Evolutionary conservation across 352 stramenopile species (phyloP), one percentile per base, ranked within the genome.

Genomic region (Phytopythium mirpurense): DNA sequence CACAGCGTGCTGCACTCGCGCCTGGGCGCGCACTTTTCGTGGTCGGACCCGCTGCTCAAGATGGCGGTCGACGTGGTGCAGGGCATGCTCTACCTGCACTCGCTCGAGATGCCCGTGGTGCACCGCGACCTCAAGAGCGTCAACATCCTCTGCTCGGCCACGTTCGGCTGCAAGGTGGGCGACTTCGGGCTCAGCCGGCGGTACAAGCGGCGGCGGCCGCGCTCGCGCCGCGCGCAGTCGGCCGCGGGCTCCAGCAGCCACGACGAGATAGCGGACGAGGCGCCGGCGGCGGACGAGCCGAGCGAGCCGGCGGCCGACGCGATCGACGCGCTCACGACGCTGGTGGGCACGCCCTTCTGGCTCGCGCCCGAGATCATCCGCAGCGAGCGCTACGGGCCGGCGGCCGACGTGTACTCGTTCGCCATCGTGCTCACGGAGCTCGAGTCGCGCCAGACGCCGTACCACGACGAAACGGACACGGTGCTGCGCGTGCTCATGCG

Each of bases 41-140:
- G 85, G 85, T 67, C 76, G 27, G 85, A 95, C 54, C 85, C 85
- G 19, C 47, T 95, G 47, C 69, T 95, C 4, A 92, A 93, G 58
- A 95, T 95, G 82, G 85, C 85, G 1, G 67, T 95, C 21, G 85
- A 92, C 54, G 81, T 75, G 5, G 83, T 88, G 5, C 83, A 93
- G 34, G 85, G 85, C 16, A 93, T 95, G 85, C 69, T 95, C 8
- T 95, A 95, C 52, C 50, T 95, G 29, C 85, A 95, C 60, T 90
- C 85, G 8, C 83, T 91, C 47, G 82, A 95, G 51, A 72, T 70
- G 11, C 81, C 83, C 11, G 80, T 95, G 36, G 82, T 95, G 21
- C 85, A 95, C 42, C 83, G 85, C 21, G 85, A 95, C 58, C 60
- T 95, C 32, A 95, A 95, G 67, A 93, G 81, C 50, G 85, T 95